Evolutionary conservation across 371 early-diverging fungal genomes (phyloP).

Genomic region (Apophysomyces sp.): DNA sequence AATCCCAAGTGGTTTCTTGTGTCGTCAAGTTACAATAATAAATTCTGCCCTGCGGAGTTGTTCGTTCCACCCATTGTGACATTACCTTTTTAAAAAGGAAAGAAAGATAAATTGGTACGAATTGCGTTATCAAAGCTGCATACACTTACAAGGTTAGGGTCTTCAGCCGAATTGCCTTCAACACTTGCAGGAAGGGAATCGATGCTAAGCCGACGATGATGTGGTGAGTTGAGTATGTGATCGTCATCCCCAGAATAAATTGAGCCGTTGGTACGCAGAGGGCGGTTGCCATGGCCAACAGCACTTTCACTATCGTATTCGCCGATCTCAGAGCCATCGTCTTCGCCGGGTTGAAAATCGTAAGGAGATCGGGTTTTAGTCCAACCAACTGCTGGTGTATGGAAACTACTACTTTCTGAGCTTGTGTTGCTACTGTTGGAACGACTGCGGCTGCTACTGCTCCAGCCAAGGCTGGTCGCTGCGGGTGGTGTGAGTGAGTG

Average conservation of each 20-base stretch:
- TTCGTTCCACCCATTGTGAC: constrained; percentile 59
- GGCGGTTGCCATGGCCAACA: not conserved
- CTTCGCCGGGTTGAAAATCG: not conserved
- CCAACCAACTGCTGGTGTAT: not conserved
- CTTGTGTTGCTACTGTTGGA: constrained; percentile 1
- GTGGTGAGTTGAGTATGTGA: not conserved
- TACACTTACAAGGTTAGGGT: constrained; percentile 1
- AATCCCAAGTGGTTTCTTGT: constrained; percentile 75
- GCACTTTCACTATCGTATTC: not conserved
- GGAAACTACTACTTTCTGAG: not conserved
- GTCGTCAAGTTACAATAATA: constrained; percentile 84
- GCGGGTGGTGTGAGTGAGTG: constrained; percentile 10
- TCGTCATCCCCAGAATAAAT: constrained; percentile 15
- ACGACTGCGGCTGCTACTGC: constrained; percentile 4
- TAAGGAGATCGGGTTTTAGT: not conserved
- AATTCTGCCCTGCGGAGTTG: constrained; percentile 59
- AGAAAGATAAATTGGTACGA: not conserved
- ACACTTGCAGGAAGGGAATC: constrained; percentile 5
- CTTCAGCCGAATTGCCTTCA: not conserved
- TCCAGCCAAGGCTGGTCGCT: constrained; percentile 14
- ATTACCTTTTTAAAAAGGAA: constrained; percentile 18
- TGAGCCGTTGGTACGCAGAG: not conserved
- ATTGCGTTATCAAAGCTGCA: not conserved
- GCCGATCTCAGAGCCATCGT: not conserved
- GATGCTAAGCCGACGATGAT: not conserved